Conservation (phyloP, 176 grass and related monocot genomes). For the Dactylis glomerata region DNA sequence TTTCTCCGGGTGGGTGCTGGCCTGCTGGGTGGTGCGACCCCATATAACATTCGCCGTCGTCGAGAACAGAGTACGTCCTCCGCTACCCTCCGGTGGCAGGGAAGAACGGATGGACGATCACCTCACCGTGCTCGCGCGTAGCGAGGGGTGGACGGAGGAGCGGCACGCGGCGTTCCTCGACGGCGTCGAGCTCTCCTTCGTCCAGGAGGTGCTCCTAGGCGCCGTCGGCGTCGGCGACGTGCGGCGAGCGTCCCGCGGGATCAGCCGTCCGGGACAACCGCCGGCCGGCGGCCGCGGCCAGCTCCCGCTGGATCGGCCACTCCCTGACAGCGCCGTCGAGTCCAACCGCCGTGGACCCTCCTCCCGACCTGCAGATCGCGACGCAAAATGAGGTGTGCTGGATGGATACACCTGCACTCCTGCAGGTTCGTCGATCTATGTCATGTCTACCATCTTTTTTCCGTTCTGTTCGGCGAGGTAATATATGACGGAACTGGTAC, state of each 20-base stretch:
- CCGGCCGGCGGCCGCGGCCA: not conserved
- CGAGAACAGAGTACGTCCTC: not conserved
- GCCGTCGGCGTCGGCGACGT: constrained; percentile 19
- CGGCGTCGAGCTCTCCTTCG: constrained; percentile 79
- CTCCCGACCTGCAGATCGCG: not conserved
- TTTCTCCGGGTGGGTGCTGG: not conserved
- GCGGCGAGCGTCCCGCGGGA: constrained; percentile 29
- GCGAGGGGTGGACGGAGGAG: constrained; percentile 77
- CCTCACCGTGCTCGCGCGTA: constrained; percentile 27
- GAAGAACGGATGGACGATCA: constrained; percentile 35
- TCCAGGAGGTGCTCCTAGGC: constrained; percentile 45
- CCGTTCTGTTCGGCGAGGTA: not conserved
- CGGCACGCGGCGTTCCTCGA: constrained; percentile 82
- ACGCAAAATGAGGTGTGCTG: constrained; percentile 11
- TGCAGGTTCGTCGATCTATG: constrained; percentile 20
- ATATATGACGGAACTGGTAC: not conserved
- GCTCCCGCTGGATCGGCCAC: constrained; percentile 56
- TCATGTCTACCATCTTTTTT: not conserved
- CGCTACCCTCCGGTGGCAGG: not conserved
- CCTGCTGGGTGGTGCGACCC: not conserved
- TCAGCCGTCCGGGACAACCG: not conserved
- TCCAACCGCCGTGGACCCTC: constrained; percentile 46
- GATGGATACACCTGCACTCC: not conserved
- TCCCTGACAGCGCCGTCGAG: constrained; percentile 87
- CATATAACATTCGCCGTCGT: not conserved